Evolutionary conservation across 768 basidiomycete genomes (phyloP).

Genomic region (Myochromella boudieri): DNA sequence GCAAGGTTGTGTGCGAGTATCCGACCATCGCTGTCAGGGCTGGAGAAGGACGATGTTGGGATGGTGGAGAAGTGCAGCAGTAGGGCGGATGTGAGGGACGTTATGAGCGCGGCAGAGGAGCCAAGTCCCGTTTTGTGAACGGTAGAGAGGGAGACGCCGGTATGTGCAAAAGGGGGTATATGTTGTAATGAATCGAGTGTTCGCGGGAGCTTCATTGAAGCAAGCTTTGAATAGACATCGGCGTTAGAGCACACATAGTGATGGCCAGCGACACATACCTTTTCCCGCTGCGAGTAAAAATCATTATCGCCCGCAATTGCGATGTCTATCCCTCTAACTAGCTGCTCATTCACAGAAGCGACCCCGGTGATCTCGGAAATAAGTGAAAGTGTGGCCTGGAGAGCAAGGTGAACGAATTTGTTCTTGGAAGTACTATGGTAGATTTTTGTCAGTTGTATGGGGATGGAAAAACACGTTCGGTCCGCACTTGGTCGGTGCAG

Average conservation of each 20-base stretch:
- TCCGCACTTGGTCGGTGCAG: constrained; percentile 38
- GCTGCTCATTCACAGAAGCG: constrained; percentile 35
- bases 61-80: constrained; percentile 75
- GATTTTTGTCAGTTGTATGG: constrained; percentile 13
- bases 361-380: constrained; percentile 58
- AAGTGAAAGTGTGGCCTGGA: constrained; percentile 75
- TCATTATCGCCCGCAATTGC: constrained; percentile 93
- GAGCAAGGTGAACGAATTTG: constrained; percentile 89
- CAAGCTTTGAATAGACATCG: constrained; percentile 47
- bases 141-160: constrained; percentile 64
- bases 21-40: constrained; percentile 44
- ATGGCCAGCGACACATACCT: constrained; percentile 46
- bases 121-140: constrained; percentile 99
- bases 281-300: constrained; percentile 92
- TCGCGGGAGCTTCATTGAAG: constrained; percentile 56
- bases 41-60: constrained; percentile 44
- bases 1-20: constrained; percentile 86
- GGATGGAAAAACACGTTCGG: constrained; percentile 5
- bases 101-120: constrained; percentile 95
- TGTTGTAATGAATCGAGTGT: constrained; percentile 61
- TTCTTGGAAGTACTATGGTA: constrained; percentile 57
- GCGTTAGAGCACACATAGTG: background rate
- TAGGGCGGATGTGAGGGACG: constrained; percentile 86
- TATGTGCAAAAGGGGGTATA: constrained; percentile 75
- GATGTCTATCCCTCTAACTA: constrained; percentile 67